phyloP scores from a whole-genome alignment of 257 asterid genomes.

The Fraxinus anomala region DNA sequence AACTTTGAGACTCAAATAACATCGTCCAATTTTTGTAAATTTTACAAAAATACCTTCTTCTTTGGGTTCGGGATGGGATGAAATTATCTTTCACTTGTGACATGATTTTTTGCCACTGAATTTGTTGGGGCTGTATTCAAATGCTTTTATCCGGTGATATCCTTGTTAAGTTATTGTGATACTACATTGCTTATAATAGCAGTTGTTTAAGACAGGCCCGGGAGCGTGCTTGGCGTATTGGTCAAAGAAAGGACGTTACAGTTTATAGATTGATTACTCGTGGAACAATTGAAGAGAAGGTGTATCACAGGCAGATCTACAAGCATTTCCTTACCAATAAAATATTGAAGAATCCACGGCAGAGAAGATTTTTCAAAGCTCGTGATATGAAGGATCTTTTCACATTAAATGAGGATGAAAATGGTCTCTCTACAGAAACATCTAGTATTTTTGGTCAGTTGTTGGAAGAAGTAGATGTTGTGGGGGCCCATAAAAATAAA shows the following conservation, averaged over 20 bases:
- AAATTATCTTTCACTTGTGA: neutral
- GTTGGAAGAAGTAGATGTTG: conserved; percentile 61
- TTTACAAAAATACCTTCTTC: conserved; percentile 2
- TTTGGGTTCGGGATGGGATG: conserved; percentile 1
- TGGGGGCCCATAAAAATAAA: conserved; percentile 52
- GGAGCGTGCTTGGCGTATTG: conserved; percentile 99
- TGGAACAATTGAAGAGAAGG: conserved; percentile 99
- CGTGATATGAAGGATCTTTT: conserved; percentile 98
- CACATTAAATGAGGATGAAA: conserved; percentile 73
- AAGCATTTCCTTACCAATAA: conserved; percentile 95
- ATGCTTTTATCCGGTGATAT: conserved; percentile 22
- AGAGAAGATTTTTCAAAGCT: conserved; percentile 92
- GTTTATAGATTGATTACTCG: conserved; percentile 91
- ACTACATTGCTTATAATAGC: conserved; percentile 18
- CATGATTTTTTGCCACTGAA: conserved; percentile 12
- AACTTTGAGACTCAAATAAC: conserved; percentile 3
- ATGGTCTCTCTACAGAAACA: conserved; percentile 79
- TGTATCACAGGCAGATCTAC: conserved; percentile 95
- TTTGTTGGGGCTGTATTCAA: conserved; percentile 1
- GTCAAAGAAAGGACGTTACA: conserved; percentile 88
- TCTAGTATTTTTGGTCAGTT: conserved; percentile 79
- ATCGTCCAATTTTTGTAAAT: conserved; percentile 5
- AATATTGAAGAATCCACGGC: conserved; percentile 94
- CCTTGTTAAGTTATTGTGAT: conserved; percentile 14
- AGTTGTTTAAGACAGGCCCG: conserved; percentile 68